A percentile compares a stretch with the other conserved stretches of the same genome.
Conservation (phyloP, 1,284 basidiomycete species). For the Entoloma clypeatum region DNA sequence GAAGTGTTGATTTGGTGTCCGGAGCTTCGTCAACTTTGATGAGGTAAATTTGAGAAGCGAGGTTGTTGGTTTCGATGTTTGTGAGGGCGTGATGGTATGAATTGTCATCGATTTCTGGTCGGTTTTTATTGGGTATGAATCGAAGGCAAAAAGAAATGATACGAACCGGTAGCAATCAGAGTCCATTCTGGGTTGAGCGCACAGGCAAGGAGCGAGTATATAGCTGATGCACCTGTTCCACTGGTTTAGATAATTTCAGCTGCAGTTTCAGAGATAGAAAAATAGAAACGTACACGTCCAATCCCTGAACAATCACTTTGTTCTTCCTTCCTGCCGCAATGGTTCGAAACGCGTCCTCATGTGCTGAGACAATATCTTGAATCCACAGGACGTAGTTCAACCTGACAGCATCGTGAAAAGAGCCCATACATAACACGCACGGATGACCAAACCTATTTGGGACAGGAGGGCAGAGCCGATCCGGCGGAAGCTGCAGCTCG, state of each 20-base stretch:
- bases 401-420: conserved; percentile 38
- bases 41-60: conserved; percentile 13
- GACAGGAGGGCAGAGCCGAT: conserved; percentile 84
- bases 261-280: neutral
- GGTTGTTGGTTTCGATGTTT: conserved; percentile 13
- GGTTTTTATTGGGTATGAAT: neutral
- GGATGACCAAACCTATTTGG: conserved; percentile 72
- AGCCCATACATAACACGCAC: too few species aligned
- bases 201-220: conserved; percentile 83
- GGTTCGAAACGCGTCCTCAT: conserved; percentile 8
- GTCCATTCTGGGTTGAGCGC: conserved; percentile 49
- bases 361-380: conserved; percentile 51
- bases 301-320: conserved; percentile 32
- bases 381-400: conserved; percentile 74
- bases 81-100: conserved; percentile 13
- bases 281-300: conserved; percentile 48
- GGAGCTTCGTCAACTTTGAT: conserved; percentile 15
- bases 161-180: conserved; percentile 71
- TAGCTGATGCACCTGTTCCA: conserved; percentile 87
- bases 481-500: conserved; percentile 55
- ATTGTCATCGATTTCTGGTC: conserved; percentile 13
- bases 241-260: conserved; percentile 43
- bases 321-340: neutral
- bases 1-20: too few species aligned
- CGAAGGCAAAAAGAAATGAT: neutral